Conservation (phyloP, 2,329 filamentous ascomycete species). For the Aspergillus piperis region DNA sequence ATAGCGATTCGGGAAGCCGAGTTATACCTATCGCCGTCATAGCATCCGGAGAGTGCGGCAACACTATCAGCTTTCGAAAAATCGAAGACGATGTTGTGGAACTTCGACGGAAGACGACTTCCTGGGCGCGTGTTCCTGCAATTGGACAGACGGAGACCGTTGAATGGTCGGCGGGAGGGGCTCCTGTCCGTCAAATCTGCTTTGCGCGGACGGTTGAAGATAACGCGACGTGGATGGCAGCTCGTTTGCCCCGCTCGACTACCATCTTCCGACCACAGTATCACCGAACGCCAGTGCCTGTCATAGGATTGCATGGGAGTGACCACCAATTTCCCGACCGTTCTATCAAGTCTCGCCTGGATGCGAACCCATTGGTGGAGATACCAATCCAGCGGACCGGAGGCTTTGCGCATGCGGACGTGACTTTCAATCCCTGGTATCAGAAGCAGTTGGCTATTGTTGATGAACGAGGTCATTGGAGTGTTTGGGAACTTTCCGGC, state of each 20-base stretch:
- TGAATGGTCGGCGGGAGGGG: slow-evolving; percentile 52
- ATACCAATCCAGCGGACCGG: slow-evolving; percentile 48
- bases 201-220: slow-evolving; percentile 51
- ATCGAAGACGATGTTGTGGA: slow-evolving; percentile 33
- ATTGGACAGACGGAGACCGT: slow-evolving; percentile 45
- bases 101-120: slow-evolving; percentile 16
- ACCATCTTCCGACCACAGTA: slow-evolving; percentile 51
- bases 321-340: slow-evolving; percentile 12
- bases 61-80: slow-evolving; percentile 49
- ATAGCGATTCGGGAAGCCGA: slow-evolving; percentile 26
- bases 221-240: slow-evolving; percentile 50
- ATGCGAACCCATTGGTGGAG: slow-evolving; percentile 50
- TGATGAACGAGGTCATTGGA: slow-evolving; percentile 58
- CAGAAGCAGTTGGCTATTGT: slow-evolving; percentile 58
- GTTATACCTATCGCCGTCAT: slow-evolving; percentile 40
- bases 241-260: slow-evolving; percentile 50
- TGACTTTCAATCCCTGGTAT: slow-evolving; percentile 63
- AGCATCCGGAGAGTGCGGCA: slow-evolving; percentile 49
- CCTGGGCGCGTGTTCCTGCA: slow-evolving; percentile 42
- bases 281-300: slow-evolving; percentile 32
- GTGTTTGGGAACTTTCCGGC: slow-evolving; percentile 48
- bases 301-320: slow-evolving; percentile 18
- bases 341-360: slow-evolving; percentile 45
- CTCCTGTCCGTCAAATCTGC: slow-evolving; percentile 56
- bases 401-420: slow-evolving; percentile 53